Evolutionary conservation across 169 alveolate species (phyloP), one percentile per base, ranked within the genome.

Genomic region (Babesia divergens): DNA sequence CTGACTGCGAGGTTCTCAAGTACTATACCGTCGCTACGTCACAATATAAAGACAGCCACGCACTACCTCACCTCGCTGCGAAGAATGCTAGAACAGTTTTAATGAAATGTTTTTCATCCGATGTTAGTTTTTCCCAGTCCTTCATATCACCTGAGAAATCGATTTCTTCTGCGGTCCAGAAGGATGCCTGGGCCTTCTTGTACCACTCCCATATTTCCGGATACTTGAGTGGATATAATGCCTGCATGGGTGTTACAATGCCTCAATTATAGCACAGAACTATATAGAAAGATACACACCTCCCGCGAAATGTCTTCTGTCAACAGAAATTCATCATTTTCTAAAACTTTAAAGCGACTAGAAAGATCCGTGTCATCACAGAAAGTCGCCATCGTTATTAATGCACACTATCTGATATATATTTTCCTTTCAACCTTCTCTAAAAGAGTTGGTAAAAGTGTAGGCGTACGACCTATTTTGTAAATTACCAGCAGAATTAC

Each of bases 101-200:
- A 28, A 96, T 94, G 86, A 96, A 96, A 90, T 96, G 99, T 50
- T 80, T 85, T 80, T 95, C 98, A 37, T 91, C 93, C 9, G 84
- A 91, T 31, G 81, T 93, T 54, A 95, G 91, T 20, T 71, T 74
- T 34, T 91, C 97, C 98, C 99, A 97, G 85, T 98, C 99, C 60
- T 89, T 91, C 42, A 90, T 52, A 72, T 97, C 99, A 56, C 93
- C 91, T 24, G 94, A 89, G 47, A 98, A 88, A 84, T 98, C 99
- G 40, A 98, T 95, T 82, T 98, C 99, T 60, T 98, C 99, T 2
- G 98, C 97, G 2, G 98, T 95, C 99, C 99, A 98, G 80, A 98
- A 98, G 20, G 98, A 91, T 11, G 99, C 99, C 83, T 93, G 97
- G 37, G 97, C 98, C 88, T 97, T 94, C 91, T 98, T 98, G 94